Evolutionary conservation across 1,284 basidiomycete species (phyloP), one percentile per base, ranked within the genome.

Genomic region (Cryptococcus hybrid): DNA sequence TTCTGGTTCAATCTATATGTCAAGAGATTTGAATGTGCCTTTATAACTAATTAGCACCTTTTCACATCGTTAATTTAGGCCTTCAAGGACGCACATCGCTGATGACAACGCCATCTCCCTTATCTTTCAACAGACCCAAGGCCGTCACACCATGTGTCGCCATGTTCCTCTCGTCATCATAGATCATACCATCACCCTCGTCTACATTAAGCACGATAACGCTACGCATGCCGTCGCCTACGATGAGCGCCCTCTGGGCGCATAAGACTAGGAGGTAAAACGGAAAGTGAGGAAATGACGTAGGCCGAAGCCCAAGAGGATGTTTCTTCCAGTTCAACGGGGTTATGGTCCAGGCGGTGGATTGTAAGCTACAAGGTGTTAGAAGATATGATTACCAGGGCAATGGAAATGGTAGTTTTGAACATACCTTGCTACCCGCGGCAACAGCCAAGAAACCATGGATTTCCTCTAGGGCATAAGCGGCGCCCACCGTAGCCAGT

Each of bases 211-310:
- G 78, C 3, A 90, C 71, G 5, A 90, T 87, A 8, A 96, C 82
- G 1, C 91, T 93, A 68, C 86, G 85, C 55, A 95, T 85, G 1
- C 87, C 86, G 69, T 97, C 93, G 18, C 90, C 90, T 11, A 88
- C 82, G 13, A 81, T 64, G 84, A 83, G 75, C 60, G 69, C 82
- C 66, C 30, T 86, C 77, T 2, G 78, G 81, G 51, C 60, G 55
- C 6, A 15, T 12, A 11, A 52, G n/a, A 38, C 58, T 53, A 3
- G 53, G 50, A 3, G 50, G 59, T 34, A 63, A 47, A 45, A 70
- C 50, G 87, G 73, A 60, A 80, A 87, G n/a, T 82, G 71, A 64
- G 15, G 64, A 84, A 8, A 92, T 84, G 54, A 90, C 68, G 74
- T 92, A 92, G 57, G 88, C 90, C 66, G 89, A 88, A 60, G 88